Base-by-base conservation (phyloP, 1,284 basidiomycete species). In the Sporisorium exsertum region DNA sequence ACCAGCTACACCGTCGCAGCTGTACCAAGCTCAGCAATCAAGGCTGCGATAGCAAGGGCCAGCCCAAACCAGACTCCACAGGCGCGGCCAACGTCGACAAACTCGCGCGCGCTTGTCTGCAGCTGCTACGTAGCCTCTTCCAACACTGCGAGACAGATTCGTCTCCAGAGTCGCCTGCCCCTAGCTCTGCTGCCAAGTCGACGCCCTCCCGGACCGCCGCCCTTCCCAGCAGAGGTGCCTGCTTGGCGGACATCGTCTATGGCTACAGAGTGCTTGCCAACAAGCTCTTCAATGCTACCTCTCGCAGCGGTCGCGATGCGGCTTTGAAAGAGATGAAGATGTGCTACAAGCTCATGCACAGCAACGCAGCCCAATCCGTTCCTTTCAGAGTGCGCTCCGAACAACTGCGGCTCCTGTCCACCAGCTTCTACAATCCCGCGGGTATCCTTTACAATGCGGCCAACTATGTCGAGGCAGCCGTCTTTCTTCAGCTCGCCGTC, bases 401-500 rank as follows among this genome's bases (percentile, higher is more conserved):
- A 51, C 62, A 68, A 33, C 55, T 72, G 20, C 65, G 68, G 1
- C 69, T 74, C 18, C 59, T 87, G 32, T 83, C 84, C 3, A 82
- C 66, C 12, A 77, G 80, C 5, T 84, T 84, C 29, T 87, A 87
- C 71, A 87, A 87, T 52, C 72, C 83, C 51, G 87, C 82, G 8
- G 84, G 82, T 18, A 79, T 79, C 37, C 75, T 87, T 8, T 88
- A 85, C 74, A 85, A 85, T 27, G 80, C 78, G 0, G 65, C 66
- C 13, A 77, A 74, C 20, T 71, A 74, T 6, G 79, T 66, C 8
- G 79, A 77, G 6, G 85, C 86, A 0, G 64, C 79, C 9, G 76
- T 59, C 0, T 82, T 87, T 40, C 72, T 80, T 6, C 33, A 61
- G 26, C 50, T 71, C 5, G 71, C 85, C 12, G 84, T 84, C 53